Conservation (phyloP, 768 basidiomycete genomes). For the Cystobasidium tubakii region DNA sequence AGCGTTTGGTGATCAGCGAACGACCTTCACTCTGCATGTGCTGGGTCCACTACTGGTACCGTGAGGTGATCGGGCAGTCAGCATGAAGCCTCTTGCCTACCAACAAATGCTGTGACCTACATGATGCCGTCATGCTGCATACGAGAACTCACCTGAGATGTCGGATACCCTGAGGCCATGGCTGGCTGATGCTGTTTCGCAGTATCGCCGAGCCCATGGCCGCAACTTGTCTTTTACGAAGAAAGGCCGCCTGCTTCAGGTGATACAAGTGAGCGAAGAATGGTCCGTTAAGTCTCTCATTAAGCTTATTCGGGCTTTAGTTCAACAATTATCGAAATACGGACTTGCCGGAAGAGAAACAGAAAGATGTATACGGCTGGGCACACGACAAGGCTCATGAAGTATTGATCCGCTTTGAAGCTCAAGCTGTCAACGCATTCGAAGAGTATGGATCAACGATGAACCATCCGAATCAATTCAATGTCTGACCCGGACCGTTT, state of each 20-base stretch:
- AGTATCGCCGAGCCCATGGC: not conserved
- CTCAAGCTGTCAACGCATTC: slow-evolving; percentile 6
- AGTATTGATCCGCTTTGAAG: slow-evolving; percentile 1
- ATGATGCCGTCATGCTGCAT: not conserved
- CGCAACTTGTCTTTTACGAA: slow-evolving; percentile 1
- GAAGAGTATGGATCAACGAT: not conserved
- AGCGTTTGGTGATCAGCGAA: too few relatives aligned
- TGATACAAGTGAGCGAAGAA: slow-evolving; percentile 7
- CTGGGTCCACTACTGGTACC: too few relatives aligned
- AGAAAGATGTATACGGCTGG: not conserved
- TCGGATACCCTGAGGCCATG: slow-evolving; percentile 16
- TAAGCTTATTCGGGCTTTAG: not conserved
- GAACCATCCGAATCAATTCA: not conserved
- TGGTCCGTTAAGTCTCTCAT: not conserved
- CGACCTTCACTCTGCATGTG: too few relatives aligned
- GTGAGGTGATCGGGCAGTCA: too few relatives aligned
- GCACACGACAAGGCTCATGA: slow-evolving; percentile 19
- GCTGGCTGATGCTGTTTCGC: not conserved
- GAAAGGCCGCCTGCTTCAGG: not conserved
- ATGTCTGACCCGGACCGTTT: not conserved
- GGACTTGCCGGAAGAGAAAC: not conserved
- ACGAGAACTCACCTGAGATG: not conserved
- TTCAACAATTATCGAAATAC: slow-evolving; percentile 14
- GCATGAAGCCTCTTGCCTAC: too few relatives aligned
- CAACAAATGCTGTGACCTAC: too few relatives aligned